These are phyloP conservation scores for Neurospora sp. DNA, from an alignment of 495 filamentous ascomycete species.

Conservation along the genomic window DNA sequence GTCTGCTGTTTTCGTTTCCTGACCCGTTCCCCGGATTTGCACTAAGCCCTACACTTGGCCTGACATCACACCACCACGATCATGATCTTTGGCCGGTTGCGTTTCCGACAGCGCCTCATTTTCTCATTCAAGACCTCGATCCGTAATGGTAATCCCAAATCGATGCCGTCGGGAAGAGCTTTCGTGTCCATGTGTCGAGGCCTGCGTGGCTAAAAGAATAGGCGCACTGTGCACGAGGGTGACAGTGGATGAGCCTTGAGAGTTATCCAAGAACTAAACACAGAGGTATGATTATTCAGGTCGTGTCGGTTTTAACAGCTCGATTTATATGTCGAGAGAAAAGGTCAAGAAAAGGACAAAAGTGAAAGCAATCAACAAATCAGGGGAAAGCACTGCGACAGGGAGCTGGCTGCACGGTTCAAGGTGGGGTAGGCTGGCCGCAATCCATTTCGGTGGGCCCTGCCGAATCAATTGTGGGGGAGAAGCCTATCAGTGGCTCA, in stretches of 20 bases:
- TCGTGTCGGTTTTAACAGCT: no score
- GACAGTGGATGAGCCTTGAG: not conserved
- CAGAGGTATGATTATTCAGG: not conserved
- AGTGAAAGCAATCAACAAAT: not conserved
- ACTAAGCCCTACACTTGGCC: not conserved
- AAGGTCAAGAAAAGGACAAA: not conserved
- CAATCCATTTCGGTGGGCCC: not conserved
- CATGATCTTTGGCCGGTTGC: not conserved
- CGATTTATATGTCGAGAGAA: not conserved
- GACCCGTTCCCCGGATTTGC: not conserved
- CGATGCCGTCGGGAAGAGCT: not conserved
- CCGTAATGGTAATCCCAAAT: not conserved
- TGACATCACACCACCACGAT: not conserved
- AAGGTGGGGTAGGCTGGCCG: not conserved
- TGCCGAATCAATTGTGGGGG: constrained; percentile 4
- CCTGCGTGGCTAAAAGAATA: not conserved
- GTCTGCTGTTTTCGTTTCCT: not conserved
- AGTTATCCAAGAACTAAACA: not conserved
- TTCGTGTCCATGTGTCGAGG: not conserved
- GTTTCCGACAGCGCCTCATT: not conserved
- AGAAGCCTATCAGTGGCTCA: not conserved
- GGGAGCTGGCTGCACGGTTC: not conserved
- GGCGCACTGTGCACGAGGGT: not conserved
- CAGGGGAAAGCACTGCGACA: not conserved
- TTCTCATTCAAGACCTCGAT: not conserved